These are phyloP conservation scores for Mytilinidion resinicola DNA, from an alignment of 495 filamentous ascomycete genomes.

Conservation along the genomic window DNA sequence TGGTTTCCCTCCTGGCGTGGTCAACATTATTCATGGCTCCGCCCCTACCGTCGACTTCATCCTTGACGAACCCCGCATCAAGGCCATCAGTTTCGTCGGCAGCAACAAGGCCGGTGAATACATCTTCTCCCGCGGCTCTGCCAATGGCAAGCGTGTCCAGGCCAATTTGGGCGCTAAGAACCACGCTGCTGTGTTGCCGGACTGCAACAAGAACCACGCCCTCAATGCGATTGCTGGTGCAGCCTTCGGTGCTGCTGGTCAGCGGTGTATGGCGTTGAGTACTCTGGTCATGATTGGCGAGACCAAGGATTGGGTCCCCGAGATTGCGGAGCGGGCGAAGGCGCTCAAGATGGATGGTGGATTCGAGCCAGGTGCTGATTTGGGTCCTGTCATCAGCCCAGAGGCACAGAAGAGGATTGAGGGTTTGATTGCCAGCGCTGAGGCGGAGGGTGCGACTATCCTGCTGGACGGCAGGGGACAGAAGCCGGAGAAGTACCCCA, in stretches of 20 bases:
- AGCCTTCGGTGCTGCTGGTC: slow-evolving; percentile 93
- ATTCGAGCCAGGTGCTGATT: slow-evolving; percentile 88
- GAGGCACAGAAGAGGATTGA: slow-evolving; percentile 89
- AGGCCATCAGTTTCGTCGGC: slow-evolving; percentile 96
- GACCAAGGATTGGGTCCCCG: slow-evolving; percentile 86
- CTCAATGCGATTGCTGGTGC: slow-evolving; percentile 91
- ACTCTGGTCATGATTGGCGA: slow-evolving; percentile 91
- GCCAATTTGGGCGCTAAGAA: slow-evolving; percentile 99
- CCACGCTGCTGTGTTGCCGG: slow-evolving; percentile 89
- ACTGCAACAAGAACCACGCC: slow-evolving; percentile 97
- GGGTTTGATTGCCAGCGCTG: slow-evolving; percentile 76
- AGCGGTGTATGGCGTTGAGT: slow-evolving; percentile 96
- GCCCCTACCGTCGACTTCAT: slow-evolving; percentile 95
- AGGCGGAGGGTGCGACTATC: slow-evolving; percentile 89
- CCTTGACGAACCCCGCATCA: slow-evolving; percentile 90
- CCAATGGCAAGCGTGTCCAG: slow-evolving; percentile 91
- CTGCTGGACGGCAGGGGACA: slow-evolving; percentile 87
- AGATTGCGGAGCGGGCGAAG: slow-evolving; percentile 88
- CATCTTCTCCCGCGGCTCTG: slow-evolving; percentile 84
- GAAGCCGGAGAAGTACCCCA: slow-evolving; percentile 86
- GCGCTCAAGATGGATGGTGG: slow-evolving; percentile 84
- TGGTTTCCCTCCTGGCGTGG: slow-evolving; percentile 86
- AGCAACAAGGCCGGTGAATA: slow-evolving; percentile 97
- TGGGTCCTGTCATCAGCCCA: slow-evolving; percentile 95
- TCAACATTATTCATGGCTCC: slow-evolving; percentile 91